A percentile compares a stretch with the other conserved stretches of the same genome.
Evolutionary conservation across 2,329 filamentous ascomycete genomes (phyloP).

Genomic region (Venturia nashicola): DNA sequence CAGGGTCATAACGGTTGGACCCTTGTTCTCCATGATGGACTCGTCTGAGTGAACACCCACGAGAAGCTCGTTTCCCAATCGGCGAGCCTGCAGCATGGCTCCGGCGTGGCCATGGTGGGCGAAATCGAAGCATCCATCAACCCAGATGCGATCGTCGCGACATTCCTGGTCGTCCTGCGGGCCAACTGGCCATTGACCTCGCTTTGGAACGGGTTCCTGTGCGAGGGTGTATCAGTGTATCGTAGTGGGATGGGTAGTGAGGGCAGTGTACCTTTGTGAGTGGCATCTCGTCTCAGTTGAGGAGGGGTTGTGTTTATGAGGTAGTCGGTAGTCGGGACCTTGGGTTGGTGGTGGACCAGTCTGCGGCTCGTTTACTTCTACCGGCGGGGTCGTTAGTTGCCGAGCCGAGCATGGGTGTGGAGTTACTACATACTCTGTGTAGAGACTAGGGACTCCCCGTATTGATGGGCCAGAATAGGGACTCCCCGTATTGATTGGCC

Average conservation of each 20-base stretch:
- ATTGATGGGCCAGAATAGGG: too few relatives aligned
- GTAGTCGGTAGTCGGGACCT: too few relatives aligned
- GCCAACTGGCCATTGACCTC: conserved; percentile 51
- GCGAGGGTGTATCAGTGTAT: background rate
- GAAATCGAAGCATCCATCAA: conserved; percentile 98
- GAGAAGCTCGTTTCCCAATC: conserved; percentile 75
- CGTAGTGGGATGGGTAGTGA: background rate
- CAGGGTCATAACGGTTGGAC: conserved; percentile 92
- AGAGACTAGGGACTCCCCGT: too few relatives aligned
- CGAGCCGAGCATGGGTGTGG: too few relatives aligned
- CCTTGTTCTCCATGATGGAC: conserved; percentile 91
- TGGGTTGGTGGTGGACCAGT: background rate
- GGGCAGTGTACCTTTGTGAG: background rate
- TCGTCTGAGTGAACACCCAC: conserved; percentile 95
- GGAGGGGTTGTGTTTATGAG: background rate
- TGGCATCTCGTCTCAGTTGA: background rate
- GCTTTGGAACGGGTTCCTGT: conserved; percentile 32
- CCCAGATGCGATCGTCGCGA: conserved; percentile 72
- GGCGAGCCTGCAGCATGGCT: conserved; percentile 90
- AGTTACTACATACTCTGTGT: too few relatives aligned
- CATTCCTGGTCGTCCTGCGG: conserved; percentile 48
- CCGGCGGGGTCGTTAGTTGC: too few relatives aligned
- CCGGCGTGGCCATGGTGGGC: conserved; percentile 96
- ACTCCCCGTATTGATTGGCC: too few relatives aligned
- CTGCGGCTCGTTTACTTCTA: background rate